phyloP scores from a whole-genome alignment of 2,329 filamentous ascomycete genomes.

The Bipolaris oryzae region DNA sequence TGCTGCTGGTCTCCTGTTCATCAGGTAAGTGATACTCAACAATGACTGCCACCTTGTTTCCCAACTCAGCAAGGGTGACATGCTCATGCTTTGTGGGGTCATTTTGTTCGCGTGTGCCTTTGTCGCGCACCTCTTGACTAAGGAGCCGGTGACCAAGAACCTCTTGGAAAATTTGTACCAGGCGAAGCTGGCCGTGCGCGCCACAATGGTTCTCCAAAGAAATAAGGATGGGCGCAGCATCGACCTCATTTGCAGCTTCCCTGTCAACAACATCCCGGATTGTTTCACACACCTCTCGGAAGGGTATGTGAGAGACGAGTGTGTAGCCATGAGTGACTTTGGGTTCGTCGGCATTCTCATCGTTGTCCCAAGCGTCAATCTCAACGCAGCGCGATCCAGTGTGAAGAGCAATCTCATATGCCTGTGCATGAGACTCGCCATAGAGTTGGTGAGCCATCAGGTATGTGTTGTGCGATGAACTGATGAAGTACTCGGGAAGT shows the following conservation, averaged over 20 bases:
- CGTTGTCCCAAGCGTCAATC: conserved; percentile 74
- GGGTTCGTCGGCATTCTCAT: conserved; percentile 65
- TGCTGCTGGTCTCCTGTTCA: conserved; percentile 54
- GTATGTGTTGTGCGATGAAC: conserved; percentile 76
- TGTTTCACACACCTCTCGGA: conserved; percentile 68
- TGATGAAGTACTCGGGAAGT: conserved; percentile 73
- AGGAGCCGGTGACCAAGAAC: conserved; percentile 66
- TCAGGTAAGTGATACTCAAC: conserved; percentile 69
- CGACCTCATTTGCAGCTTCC: conserved; percentile 57
- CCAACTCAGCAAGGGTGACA: conserved; percentile 64
- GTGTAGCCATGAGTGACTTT: conserved; percentile 75
- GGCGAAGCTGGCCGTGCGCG: conserved; percentile 63
- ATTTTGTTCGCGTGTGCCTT: conserved; percentile 62
- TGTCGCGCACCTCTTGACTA: conserved; percentile 61
- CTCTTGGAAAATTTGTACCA: conserved; percentile 70
- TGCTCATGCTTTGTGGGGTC: conserved; percentile 54
- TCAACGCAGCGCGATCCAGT: conserved; percentile 73
- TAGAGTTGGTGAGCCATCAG: conserved; percentile 72
- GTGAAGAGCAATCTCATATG: conserved; percentile 66
- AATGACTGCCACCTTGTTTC: conserved; percentile 68
- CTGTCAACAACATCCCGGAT: conserved; percentile 67
- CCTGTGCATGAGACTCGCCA: conserved; percentile 65
- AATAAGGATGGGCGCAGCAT: conserved; percentile 65
- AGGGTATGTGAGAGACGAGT: conserved; percentile 68
- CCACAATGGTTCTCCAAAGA: conserved; percentile 73